Evolutionary conservation across 23 red algal genomes (phyloP).

Genomic region (Chondrus crispus): DNA sequence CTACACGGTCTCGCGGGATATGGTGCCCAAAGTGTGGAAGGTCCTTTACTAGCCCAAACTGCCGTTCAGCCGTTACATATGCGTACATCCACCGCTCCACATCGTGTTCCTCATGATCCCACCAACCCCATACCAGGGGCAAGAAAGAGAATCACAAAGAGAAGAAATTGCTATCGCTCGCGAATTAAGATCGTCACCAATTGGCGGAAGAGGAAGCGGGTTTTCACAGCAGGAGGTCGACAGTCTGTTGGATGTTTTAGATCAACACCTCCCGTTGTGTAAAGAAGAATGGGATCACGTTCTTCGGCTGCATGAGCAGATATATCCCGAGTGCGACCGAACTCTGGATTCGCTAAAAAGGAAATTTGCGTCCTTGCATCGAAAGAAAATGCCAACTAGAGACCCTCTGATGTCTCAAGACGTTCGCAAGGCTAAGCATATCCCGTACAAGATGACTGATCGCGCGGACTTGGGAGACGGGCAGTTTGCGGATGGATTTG

Average conservation of each 20-base stretch:
- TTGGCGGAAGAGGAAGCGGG: no score
- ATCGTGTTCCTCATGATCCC: no score
- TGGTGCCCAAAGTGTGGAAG: no score
- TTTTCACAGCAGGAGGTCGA: not conserved
- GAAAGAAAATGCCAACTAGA: not conserved
- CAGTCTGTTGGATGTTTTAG: not conserved
- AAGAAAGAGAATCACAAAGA: no score
- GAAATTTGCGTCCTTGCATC: not conserved
- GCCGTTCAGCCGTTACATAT: no score
- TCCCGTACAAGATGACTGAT: not conserved
- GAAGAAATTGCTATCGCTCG: no score
- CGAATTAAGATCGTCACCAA: no score
- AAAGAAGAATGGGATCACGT: not conserved
- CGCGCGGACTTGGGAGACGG: not conserved
- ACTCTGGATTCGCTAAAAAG: slow-evolving; percentile 1
- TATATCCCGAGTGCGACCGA: not conserved
- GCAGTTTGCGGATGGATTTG: not conserved
- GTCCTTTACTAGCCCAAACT: no score
- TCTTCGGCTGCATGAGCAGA: not conserved
- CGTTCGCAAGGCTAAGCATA: not conserved
- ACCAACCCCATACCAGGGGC: no score
- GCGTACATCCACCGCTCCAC: no score
- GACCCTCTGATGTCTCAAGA: not conserved
- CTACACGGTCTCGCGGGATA: no score
- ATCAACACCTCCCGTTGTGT: not conserved